Evolutionary conservation across 208 protist species (phyloP).

Genomic region (Acanthamoeba sp.): DNA sequence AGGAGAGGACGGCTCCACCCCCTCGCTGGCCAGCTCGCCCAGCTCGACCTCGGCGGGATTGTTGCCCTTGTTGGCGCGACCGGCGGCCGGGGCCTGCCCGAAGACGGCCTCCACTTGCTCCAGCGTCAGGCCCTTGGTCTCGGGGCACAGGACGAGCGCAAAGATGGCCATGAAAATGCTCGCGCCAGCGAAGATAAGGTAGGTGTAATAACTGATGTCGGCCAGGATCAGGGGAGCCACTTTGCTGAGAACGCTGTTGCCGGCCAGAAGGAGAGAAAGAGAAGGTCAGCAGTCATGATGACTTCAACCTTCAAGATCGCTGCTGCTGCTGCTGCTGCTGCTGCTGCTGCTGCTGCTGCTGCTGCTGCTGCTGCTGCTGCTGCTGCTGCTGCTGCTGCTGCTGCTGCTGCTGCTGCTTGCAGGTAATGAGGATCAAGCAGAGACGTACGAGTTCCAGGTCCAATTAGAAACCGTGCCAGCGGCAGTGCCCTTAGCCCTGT

Average conservation of each 20-base stretch:
- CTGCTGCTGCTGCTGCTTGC: no score
- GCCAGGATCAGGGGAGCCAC: conserved; percentile 54
- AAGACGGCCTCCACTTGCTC: conserved; percentile 64
- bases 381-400: no score
- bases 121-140: conserved; percentile 65
- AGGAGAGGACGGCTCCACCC: no score
- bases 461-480: conserved; percentile 60
- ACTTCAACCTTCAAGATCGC: no score
- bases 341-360: no score
- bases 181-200: conserved; percentile 32
- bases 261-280: background rate
- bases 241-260: conserved; percentile 26
- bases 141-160: conserved; percentile 16
- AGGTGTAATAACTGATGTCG: conserved; percentile 64
- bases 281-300: background rate
- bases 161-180: conserved; percentile 62
- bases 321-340: no score
- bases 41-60: background rate
- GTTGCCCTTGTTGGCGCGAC: background rate
- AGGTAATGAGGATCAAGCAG: background rate
- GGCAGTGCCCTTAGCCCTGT: conserved; percentile 70
- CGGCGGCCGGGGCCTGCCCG: background rate
- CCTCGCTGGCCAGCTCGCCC: background rate
- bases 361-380: no score
- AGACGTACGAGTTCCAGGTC: background rate